Evolutionary conservation across 371 early-diverging fungal species (phyloP).

Genomic region (Mucor sp.): DNA sequence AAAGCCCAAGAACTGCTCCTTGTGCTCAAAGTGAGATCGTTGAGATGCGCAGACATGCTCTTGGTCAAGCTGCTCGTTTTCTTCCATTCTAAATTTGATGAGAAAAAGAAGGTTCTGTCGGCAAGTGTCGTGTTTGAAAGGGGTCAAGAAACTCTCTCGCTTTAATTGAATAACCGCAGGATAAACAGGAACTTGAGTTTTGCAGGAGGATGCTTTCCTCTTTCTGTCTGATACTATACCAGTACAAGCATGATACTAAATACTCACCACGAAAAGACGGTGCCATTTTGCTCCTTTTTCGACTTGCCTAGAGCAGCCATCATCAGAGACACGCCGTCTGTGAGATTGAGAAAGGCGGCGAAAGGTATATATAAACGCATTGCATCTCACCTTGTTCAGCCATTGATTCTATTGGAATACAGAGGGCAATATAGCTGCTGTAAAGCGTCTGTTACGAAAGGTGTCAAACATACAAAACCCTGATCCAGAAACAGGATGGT

Average conservation of each 20-base stretch:
- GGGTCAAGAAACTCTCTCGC: not conserved
- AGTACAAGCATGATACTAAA: conserved; percentile 9
- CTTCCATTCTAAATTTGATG: conserved; percentile 8
- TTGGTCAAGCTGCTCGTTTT: conserved; percentile 6
- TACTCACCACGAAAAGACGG: conserved; percentile 9
- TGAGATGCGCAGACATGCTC: conserved; percentile 24
- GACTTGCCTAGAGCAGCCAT: conserved; percentile 46
- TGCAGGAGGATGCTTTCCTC: not conserved
- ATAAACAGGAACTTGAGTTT: not conserved
- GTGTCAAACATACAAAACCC: conserved; percentile 51
- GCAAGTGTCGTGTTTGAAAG: not conserved
- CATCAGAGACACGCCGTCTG: conserved; percentile 43
- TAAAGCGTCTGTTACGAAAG: conserved; percentile 46
- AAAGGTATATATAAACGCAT: conserved; percentile 26
- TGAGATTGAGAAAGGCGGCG: conserved; percentile 46
- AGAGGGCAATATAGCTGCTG: conserved; percentile 56
- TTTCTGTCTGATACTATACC: not conserved
- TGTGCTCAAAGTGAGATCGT: conserved; percentile 48
- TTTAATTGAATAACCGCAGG: not conserved
- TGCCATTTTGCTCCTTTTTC: conserved; percentile 36
- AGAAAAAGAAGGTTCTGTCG: not conserved
- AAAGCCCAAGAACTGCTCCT: conserved; percentile 16
- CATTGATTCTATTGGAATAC: not conserved
- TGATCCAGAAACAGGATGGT: conserved; percentile 55
- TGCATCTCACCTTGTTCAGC: not conserved